phyloP scores from a whole-genome alignment of 2,329 filamentous ascomycete genomes.

The Mycosphaerella sp. region DNA sequence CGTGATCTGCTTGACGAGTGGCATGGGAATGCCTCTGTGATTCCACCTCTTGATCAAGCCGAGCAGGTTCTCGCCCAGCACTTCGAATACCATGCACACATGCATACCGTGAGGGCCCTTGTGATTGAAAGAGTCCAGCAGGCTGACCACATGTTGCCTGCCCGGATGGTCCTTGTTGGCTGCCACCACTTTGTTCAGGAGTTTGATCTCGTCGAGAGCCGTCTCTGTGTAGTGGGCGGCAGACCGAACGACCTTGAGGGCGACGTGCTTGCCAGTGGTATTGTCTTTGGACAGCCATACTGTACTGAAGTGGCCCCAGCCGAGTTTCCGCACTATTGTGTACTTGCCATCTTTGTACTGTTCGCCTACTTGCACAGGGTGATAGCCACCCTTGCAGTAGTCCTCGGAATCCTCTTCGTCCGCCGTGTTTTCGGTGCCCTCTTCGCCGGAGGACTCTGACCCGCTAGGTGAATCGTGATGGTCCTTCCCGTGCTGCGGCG shows the following conservation, averaged over 20 bases:
- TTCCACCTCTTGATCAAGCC: slow-evolving; percentile 98
- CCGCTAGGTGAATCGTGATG: slow-evolving; percentile 65
- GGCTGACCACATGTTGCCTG: slow-evolving; percentile 88
- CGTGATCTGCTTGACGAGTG: slow-evolving; percentile 95
- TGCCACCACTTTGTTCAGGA: slow-evolving; percentile 92
- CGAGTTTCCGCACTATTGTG: slow-evolving; percentile 89
- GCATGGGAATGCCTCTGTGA: slow-evolving; percentile 92
- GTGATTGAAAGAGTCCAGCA: slow-evolving; percentile 95
- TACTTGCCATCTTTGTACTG: slow-evolving; percentile 98
- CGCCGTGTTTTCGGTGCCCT: slow-evolving; percentile 78
- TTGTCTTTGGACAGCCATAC: slow-evolving; percentile 84
- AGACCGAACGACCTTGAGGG: slow-evolving; percentile 94
- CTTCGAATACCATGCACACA: slow-evolving; percentile 99
- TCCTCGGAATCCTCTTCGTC: slow-evolving; percentile 99
- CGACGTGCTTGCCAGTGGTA: slow-evolving; percentile 83
- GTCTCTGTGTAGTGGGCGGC: slow-evolving; percentile 99
- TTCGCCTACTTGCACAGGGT: slow-evolving; percentile 89
- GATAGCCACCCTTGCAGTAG: slow-evolving; percentile 98
- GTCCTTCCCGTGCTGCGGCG: slow-evolving; percentile 44
- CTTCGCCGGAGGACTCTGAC: slow-evolving; percentile 61
- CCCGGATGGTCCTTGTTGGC: slow-evolving; percentile 93
- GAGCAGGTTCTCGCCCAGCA: slow-evolving; percentile 87
- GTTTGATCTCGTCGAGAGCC: slow-evolving; percentile 96
- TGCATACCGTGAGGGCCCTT: slow-evolving; percentile 94
- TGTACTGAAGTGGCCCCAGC: slow-evolving; percentile 99